Base-by-base conservation (phyloP, 306 rosid genomes). In the Acacia melanoxylon region DNA sequence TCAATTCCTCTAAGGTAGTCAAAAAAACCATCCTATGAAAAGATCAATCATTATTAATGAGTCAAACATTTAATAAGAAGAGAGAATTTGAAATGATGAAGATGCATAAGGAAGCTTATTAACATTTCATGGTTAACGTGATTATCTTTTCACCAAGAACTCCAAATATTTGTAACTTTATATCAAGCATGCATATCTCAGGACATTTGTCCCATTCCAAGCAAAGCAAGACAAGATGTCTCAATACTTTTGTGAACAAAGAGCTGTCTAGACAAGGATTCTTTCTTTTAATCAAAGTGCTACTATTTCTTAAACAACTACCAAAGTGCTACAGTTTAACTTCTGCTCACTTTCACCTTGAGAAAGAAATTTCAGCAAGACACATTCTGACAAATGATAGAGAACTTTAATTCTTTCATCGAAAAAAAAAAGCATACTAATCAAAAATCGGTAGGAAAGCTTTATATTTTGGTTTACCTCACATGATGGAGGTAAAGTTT, bases 1-100 rank as follows among this genome's bases (percentile, higher is more conserved):
- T 96, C 89, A 24, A 96, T 74, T 81, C 90, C 97, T 89, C 95
- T 88, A 52, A 96, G 99, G 85, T 93, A 96, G 81, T 93, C 87
- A 86, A 76, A 91, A 86, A 96, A 96, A 54, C 87, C 94, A 66
- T 96, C 99, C 99, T 96, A 88, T 59, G 62, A 81, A 87, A 79
- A 37, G 75, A 85, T 70, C 73, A 83, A 75, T 52, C 68, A 6
- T 67, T 24, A 65, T 29, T 41, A 45, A 83, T 61, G 58, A 80
- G 33, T 81, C 77, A 80, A 65, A 17, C 61, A 78, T 49, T 66
- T 71, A 58, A 65, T 48, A 69, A 37, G 72, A 52, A 48, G 58
- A 52, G 63, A 65, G 66, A 79, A 74, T 46, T 37, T 78, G 68
- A 75, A 41, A 45, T 70, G 31, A 61, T 9, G 15, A 75, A 71